Percentiles rank a stretch among this genome's conserved stretches.
These are phyloP conservation scores for Kodamaea lidongshanica DNA, from an alignment of 805 yeast species.

Conservation along the genomic window DNA sequence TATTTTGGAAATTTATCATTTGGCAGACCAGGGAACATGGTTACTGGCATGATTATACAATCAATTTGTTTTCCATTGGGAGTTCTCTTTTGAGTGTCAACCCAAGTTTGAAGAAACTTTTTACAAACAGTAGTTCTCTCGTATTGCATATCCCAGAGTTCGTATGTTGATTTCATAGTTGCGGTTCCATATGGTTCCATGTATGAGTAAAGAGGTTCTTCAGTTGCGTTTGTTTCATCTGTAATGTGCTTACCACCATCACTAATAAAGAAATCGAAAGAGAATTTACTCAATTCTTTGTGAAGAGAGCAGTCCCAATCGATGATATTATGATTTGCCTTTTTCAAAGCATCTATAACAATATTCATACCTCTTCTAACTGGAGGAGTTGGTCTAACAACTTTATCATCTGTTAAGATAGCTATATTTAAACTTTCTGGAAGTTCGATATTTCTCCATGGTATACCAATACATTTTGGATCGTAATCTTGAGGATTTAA, in stretches of 20 bases:
- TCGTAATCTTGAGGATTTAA: slow-evolving; percentile 44
- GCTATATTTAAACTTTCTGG: slow-evolving; percentile 40
- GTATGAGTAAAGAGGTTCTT: slow-evolving; percentile 41
- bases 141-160: slow-evolving; percentile 37
- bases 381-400: slow-evolving; percentile 51
- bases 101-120: slow-evolving; percentile 29
- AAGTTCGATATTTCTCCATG: slow-evolving; percentile 38
- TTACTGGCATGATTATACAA: slow-evolving; percentile 42
- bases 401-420: slow-evolving; percentile 38
- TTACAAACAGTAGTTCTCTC: slow-evolving; percentile 33
- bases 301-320: slow-evolving; percentile 42
- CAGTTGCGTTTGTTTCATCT: slow-evolving; percentile 29
- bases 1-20: slow-evolving; percentile 25
- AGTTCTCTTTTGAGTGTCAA: slow-evolving; percentile 29
- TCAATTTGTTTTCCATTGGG: slow-evolving; percentile 41
- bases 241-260: slow-evolving; percentile 40
- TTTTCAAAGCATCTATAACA: slow-evolving; percentile 25
- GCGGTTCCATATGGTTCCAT: slow-evolving; percentile 35
- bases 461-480: slow-evolving; percentile 45
- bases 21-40: slow-evolving; percentile 40
- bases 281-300: slow-evolving; percentile 22
- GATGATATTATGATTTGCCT: slow-evolving; percentile 47
- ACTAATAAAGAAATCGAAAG: slow-evolving; percentile 35
- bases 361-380: slow-evolving; percentile 40
- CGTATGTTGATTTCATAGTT: slow-evolving; percentile 29